Conservation (phyloP, 2,329 filamentous ascomycete species). For the Diaporthe sp. region DNA sequence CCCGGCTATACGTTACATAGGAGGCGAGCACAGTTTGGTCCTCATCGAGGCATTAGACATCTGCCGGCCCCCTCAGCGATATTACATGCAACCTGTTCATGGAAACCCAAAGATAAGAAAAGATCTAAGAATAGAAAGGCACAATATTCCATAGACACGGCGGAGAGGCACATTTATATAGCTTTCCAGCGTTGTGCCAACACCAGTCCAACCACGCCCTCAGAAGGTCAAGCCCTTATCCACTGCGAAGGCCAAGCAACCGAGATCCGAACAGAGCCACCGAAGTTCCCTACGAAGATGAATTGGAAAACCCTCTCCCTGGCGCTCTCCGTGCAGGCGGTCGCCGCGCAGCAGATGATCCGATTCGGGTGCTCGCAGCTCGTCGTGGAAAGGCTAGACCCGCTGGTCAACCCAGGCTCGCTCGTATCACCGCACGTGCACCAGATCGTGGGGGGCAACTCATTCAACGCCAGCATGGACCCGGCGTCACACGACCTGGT, state of each 20-base stretch:
- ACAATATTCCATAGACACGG: no score
- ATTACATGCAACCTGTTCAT: neutral
- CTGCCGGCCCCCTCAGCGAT: neutral
- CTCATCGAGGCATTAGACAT: neutral
- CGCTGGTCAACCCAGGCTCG: conserved; percentile 53
- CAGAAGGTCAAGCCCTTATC: conserved; percentile 45
- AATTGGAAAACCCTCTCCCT: neutral
- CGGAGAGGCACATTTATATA: neutral
- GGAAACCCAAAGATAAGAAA: neutral
- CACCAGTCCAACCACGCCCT: conserved; percentile 47
- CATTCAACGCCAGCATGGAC: conserved; percentile 57
- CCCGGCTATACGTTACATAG: neutral
- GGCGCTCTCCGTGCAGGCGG: neutral
- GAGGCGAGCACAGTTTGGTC: neutral
- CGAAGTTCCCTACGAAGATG: neutral
- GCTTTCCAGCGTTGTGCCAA: conserved; percentile 28
- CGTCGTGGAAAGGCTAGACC: conserved; percentile 44
- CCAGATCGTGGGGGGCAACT: conserved; percentile 65
- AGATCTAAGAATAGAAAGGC: neutral
- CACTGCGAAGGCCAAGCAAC: conserved; percentile 51
- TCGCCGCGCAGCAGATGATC: conserved; percentile 19
- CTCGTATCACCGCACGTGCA: conserved; percentile 68
- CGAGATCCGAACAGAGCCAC: neutral
- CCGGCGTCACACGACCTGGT: conserved; percentile 30
- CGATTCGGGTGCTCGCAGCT: conserved; percentile 44